Conservation (phyloP, 1,139 yeast genomes). For the Hyphopichia pseudoburtonii region DNA sequence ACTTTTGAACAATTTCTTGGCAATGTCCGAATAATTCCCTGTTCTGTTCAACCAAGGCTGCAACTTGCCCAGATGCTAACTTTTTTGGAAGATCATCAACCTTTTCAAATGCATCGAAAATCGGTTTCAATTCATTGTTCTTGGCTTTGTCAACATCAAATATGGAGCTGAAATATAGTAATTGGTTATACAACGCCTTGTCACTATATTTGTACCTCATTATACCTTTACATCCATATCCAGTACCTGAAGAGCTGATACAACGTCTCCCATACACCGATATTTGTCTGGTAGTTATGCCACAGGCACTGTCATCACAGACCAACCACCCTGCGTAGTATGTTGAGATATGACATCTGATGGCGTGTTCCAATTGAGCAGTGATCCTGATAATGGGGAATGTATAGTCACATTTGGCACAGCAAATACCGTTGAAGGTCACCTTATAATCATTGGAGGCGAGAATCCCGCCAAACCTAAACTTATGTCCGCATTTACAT, state of each 20-base stretch:
- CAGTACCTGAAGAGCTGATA: constrained; percentile 61
- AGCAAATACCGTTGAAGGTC: constrained; percentile 68
- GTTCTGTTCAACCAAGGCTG: constrained; percentile 80
- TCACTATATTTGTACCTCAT: constrained; percentile 79
- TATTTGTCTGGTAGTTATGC: constrained; percentile 75
- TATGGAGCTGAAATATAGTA: constrained; percentile 72
- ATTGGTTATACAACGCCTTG: constrained; percentile 81
- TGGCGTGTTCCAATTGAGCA: constrained; percentile 69
- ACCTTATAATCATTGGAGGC: constrained; percentile 59
- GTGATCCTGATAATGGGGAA: constrained; percentile 58
- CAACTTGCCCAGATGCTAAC: constrained; percentile 58
- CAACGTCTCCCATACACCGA: constrained; percentile 90
- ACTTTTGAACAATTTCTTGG: constrained; percentile 67
- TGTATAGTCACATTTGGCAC: constrained; percentile 56
- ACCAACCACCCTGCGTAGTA: constrained; percentile 85
- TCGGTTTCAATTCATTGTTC: constrained; percentile 51
- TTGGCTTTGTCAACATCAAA: constrained; percentile 85
- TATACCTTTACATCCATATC: constrained; percentile 77
- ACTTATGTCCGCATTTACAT: constrained; percentile 65
- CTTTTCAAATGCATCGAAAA: constrained; percentile 26
- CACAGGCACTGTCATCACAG: constrained; percentile 88
- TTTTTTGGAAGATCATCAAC: constrained; percentile 35
- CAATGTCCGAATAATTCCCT: constrained; percentile 58
- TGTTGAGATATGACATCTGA: constrained; percentile 66
- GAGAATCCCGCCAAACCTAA: constrained; percentile 73